phyloP scores from a whole-genome alignment of 179 eudicot species.

The Vitellaria paradoxa region DNA sequence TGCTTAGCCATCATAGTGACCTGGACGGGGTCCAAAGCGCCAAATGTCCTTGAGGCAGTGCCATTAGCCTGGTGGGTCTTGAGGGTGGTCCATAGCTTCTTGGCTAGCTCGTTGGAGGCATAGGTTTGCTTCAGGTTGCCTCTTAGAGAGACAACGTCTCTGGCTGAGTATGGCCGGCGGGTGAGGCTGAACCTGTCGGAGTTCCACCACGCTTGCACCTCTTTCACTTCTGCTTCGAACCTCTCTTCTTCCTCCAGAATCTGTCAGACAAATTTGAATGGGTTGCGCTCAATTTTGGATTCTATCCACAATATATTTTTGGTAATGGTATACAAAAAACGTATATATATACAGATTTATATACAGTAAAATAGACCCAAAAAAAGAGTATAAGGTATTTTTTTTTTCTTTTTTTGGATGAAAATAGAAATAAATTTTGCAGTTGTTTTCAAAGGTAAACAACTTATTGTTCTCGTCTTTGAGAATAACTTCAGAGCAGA shows the following conservation, averaged over 20 bases:
- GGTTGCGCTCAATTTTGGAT: too few relatives aligned
- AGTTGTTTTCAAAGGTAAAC: too few relatives aligned
- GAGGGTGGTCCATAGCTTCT: conserved; percentile 81
- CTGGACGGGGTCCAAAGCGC: conserved; percentile 88
- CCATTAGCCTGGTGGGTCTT: conserved; percentile 77
- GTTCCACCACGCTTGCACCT: conserved; percentile 94
- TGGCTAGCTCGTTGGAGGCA: conserved; percentile 64
- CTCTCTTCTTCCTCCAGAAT: conserved; percentile 79
- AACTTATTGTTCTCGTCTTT: too few relatives aligned
- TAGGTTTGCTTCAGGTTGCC: conserved; percentile 62
- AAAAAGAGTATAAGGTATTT: too few relatives aligned
- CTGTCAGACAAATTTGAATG: conserved; percentile 27
- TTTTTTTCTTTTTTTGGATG: too few relatives aligned
- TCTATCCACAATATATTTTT: too few relatives aligned
- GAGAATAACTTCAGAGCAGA: too few relatives aligned
- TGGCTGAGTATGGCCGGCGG: conserved; percentile 68
- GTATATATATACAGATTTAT: too few relatives aligned
- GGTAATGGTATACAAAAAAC: too few relatives aligned
- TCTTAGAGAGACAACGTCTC: conserved; percentile 74
- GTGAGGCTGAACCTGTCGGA: conserved; percentile 71
- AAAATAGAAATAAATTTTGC: too few relatives aligned
- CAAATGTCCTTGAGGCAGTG: conserved; percentile 82
- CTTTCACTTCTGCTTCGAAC: conserved; percentile 77
- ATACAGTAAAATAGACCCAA: too few relatives aligned
- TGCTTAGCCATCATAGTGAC: conserved; percentile 92